Conservation (phyloP, 2,329 filamentous ascomycete genomes). For the Ophiostoma quercus region DNA sequence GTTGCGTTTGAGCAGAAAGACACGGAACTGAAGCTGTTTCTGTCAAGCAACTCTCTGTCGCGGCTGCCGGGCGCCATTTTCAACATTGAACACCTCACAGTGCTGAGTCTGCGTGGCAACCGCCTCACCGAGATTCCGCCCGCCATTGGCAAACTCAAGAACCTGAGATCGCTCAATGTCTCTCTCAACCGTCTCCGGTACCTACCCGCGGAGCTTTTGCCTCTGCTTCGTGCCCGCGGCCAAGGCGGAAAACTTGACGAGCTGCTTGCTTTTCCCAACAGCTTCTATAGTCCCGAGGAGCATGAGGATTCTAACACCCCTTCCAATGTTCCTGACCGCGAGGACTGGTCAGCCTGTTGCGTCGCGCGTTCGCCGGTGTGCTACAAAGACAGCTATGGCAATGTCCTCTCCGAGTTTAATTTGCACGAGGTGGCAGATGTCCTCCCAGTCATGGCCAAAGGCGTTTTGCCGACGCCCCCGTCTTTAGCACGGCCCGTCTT, state of each 20-base stretch:
- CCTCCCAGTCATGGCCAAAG: slow-evolving; percentile 26
- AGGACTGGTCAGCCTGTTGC: background rate
- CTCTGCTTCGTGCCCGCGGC: slow-evolving; percentile 41
- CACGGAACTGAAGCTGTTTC: slow-evolving; percentile 55
- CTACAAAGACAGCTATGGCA: slow-evolving; percentile 27
- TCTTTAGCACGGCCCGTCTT: slow-evolving; percentile 4
- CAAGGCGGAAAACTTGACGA: slow-evolving; percentile 43
- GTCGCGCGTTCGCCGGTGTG: slow-evolving; percentile 26
- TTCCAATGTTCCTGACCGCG: too few relatives aligned
- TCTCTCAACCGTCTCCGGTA: slow-evolving; percentile 57
- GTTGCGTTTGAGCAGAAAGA: slow-evolving; percentile 56
- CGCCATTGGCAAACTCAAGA: slow-evolving; percentile 52
- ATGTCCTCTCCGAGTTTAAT: slow-evolving; percentile 17
- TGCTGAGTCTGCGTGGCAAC: slow-evolving; percentile 63
- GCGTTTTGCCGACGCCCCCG: slow-evolving; percentile 16
- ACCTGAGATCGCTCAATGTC: slow-evolving; percentile 59
- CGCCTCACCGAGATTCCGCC: slow-evolving; percentile 56
- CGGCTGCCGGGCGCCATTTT: slow-evolving; percentile 57
- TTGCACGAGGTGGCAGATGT: background rate
- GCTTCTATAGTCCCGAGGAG: slow-evolving; percentile 33
- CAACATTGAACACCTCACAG: slow-evolving; percentile 55
- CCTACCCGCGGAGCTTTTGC: slow-evolving; percentile 59
- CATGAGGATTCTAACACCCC: slow-evolving; percentile 1
- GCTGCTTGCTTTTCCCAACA: slow-evolving; percentile 59
- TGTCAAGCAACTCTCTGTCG: slow-evolving; percentile 54